Base-by-base conservation (phyloP, 179 eudicot genomes). In the Silene coronaria region DNA sequence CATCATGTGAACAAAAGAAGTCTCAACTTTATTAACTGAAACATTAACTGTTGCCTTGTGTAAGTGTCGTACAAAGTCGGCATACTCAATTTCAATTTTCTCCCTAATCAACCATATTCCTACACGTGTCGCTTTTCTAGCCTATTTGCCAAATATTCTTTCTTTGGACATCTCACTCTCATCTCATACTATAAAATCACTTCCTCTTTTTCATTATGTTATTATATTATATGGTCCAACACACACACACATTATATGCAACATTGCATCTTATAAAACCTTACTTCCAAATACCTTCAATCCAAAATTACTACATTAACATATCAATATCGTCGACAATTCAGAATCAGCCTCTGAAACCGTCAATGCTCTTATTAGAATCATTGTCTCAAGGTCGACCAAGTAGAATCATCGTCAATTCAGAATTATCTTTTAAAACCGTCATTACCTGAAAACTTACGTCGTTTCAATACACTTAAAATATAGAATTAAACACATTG, bases 81-180 rank as follows among this genome's bases (percentile, higher is more conserved):
- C 58, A 53, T n/a, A 53, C 58, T 53, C 5, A 16, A 16, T 53
- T n/a, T 4, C 58, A 53, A 3, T 53, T 53, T 53, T 1, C 19
- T 16, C 58, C 21, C 58, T 53, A 57, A 76, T 82, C 88, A 84
- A 82, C 80, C 51, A 68, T 11, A 81, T 57, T 22, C 14, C 22
- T 66, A 81, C 95, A 82, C 84, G 80, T 83, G 89, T 80, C 61
- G 23, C 34, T 45, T n/a, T 65, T 73, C 24, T 73, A 67, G 45
- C 69, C 67, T 46, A 77, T 9, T 48, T 38, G 28, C 60, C 19
- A 30, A 32, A 59, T 7, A 23, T 55, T 72, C 24, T 42, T 42
- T 2, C 3, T 26, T 67, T 73, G 72, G 60, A 81, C 73, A 71
- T 75, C 71, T 23, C 7, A 63, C 73, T 84, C 87, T 79, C 57